phyloP scores from a whole-genome alignment of 2,329 filamentous ascomycete species.

The Amauroascus verrucosus region DNA sequence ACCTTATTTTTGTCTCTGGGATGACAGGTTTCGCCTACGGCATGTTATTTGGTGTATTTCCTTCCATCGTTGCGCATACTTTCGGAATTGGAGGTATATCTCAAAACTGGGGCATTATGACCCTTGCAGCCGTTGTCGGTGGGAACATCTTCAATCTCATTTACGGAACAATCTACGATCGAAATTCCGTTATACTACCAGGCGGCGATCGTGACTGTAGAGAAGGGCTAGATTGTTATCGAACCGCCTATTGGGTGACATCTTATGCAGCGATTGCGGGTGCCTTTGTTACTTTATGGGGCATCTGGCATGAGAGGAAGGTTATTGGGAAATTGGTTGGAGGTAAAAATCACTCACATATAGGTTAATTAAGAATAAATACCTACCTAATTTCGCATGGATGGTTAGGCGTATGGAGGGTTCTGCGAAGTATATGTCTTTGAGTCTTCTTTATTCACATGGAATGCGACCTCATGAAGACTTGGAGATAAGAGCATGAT shows the following conservation, averaged over 20 bases:
- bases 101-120: slow-evolving; percentile 96
- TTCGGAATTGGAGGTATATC: slow-evolving; percentile 84
- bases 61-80: slow-evolving; percentile 75
- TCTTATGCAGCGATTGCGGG: slow-evolving; percentile 60
- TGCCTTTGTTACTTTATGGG: slow-evolving; percentile 55
- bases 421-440: no score
- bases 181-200: slow-evolving; percentile 58
- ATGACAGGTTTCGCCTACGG: slow-evolving; percentile 85
- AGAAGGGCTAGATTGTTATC: slow-evolving; percentile 72
- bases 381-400: no score
- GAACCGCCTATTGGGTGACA: slow-evolving; percentile 68
- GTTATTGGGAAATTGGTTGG: slow-evolving; percentile 21
- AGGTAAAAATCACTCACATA: slow-evolving; percentile 17
- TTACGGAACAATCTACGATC: slow-evolving; percentile 76
- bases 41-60: slow-evolving; percentile 87
- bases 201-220: slow-evolving; percentile 64
- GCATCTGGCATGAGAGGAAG: slow-evolving; percentile 33
- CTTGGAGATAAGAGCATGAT: no score
- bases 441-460: no score
- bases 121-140: slow-evolving; percentile 71
- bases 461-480: no score
- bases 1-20: slow-evolving; percentile 66
- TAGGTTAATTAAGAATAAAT: not conserved
- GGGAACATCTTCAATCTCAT: slow-evolving; percentile 89
- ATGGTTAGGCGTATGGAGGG: no score